A percentile compares a stretch with the other conserved stretches of the same genome.
Conservation (phyloP, 176 grass and related monocot genomes). For the Cenchrus americanus region DNA sequence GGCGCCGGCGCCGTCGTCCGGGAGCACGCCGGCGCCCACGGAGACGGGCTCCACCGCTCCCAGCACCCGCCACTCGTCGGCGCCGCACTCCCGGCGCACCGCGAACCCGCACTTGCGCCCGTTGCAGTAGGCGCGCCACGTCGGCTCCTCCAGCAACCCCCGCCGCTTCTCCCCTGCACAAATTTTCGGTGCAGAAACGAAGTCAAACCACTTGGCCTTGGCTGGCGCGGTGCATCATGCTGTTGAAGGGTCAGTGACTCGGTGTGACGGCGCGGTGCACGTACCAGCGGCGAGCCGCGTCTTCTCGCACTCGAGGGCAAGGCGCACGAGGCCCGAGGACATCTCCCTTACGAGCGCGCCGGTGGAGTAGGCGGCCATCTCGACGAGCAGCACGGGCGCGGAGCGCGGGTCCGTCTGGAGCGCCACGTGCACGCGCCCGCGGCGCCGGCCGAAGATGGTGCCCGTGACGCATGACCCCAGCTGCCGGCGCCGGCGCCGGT, state of each 20-base stretch:
- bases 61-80: constrained; percentile 74
- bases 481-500: constrained; percentile 48
- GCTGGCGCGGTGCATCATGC: too few relatives aligned
- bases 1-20: constrained; percentile 37
- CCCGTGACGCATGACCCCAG: constrained; percentile 80
- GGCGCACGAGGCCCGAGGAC: constrained; percentile 89
- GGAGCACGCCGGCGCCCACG: constrained; percentile 82
- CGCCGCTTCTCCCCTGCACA: constrained; percentile 47
- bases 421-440: constrained; percentile 75
- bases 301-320: constrained; percentile 86
- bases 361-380: constrained; percentile 77
- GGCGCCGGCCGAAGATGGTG: constrained; percentile 84
- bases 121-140: constrained; percentile 93
- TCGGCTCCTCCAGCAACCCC: constrained; percentile 66
- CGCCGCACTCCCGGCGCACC: constrained; percentile 71
- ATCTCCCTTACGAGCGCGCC: constrained; percentile 91
- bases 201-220: not conserved
- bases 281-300: constrained; percentile 44
- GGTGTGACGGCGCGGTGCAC: not conserved
- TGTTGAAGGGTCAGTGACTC: not conserved
- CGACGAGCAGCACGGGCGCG: constrained; percentile 72
- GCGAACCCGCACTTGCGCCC: constrained; percentile 90
- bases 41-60: constrained; percentile 74
- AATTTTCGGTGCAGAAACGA: not conserved
- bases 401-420: constrained; percentile 85